A percentile compares a stretch with the other conserved stretches of the same genome.
Conservation (phyloP, 192 early-diverging fungal genomes). For the Rhizophagus clarus region DNA sequence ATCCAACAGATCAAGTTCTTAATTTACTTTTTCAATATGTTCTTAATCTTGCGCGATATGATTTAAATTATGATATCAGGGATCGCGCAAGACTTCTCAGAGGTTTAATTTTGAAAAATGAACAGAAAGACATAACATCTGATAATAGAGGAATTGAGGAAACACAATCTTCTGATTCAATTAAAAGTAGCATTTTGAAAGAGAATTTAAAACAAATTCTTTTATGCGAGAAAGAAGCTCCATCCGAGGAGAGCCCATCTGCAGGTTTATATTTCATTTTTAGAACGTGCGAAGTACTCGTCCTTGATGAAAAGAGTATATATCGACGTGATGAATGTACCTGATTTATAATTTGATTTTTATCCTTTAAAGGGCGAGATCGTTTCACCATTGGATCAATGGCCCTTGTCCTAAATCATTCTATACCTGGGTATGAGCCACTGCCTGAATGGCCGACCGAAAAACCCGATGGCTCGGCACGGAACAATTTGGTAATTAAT, state of each 20-base stretch:
- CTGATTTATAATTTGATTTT: neutral
- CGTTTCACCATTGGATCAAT: conserved; percentile 68
- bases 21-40: conserved; percentile 68
- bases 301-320: neutral
- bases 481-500: conserved; percentile 53
- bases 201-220: conserved; percentile 61
- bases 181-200: conserved; percentile 39
- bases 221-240: conserved; percentile 55
- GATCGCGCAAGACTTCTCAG: conserved; percentile 83
- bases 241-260: conserved; percentile 53
- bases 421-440: conserved; percentile 69
- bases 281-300: neutral
- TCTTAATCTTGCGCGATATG: conserved; percentile 87
- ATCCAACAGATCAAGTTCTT: conserved; percentile 48
- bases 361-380: conserved; percentile 40
- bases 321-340: neutral
- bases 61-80: conserved; percentile 85
- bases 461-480: conserved; percentile 55
- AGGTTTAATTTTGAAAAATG: conserved; percentile 46
- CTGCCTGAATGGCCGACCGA: conserved; percentile 79
- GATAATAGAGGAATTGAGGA: conserved; percentile 23
- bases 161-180: neutral
- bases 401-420: conserved; percentile 61
- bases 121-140: neutral
- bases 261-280: conserved; percentile 36